These are phyloP conservation scores for Paragyromitra xinjiangensis DNA, from an alignment of 495 filamentous ascomycete species.

Conservation along the genomic window DNA sequence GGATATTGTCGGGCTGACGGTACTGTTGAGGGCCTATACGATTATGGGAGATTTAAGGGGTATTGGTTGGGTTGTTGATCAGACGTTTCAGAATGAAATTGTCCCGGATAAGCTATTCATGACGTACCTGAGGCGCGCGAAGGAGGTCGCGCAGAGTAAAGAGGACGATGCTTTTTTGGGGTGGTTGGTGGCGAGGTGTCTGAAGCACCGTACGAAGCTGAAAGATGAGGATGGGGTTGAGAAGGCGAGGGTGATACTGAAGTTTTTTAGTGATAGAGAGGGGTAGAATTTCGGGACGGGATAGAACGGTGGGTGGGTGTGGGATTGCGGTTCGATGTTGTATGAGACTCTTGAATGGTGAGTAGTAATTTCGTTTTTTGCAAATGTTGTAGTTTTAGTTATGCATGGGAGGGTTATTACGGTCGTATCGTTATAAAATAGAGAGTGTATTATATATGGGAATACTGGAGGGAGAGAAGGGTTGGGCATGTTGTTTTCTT, in stretches of 20 bases:
- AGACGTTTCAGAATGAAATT: conserved; percentile 20
- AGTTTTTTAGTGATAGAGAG: conserved; percentile 14
- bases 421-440: conserved; percentile 14
- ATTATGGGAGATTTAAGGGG: conserved; percentile 48
- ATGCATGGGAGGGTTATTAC: background rate
- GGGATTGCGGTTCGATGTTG: background rate
- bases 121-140: conserved; percentile 39
- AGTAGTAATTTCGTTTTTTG: background rate
- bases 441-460: conserved; percentile 22
- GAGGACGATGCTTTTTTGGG: conserved; percentile 43
- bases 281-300: background rate
- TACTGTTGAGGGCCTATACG: conserved; percentile 51
- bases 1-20: conserved; percentile 50
- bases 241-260: conserved; percentile 21
- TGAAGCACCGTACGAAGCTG: conserved; percentile 13
- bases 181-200: conserved; percentile 33
- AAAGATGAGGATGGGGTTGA: conserved; percentile 14
- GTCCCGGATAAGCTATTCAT: conserved; percentile 44
- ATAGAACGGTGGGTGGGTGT: background rate
- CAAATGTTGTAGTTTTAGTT: conserved; percentile 32
- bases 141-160: conserved; percentile 28
- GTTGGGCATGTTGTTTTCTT: background rate
- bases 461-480: background rate
- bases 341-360: background rate
- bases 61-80: conserved; percentile 49